Conservation (phyloP, 2,329 filamentous ascomycete species). For the Microcyclosporella mali region DNA sequence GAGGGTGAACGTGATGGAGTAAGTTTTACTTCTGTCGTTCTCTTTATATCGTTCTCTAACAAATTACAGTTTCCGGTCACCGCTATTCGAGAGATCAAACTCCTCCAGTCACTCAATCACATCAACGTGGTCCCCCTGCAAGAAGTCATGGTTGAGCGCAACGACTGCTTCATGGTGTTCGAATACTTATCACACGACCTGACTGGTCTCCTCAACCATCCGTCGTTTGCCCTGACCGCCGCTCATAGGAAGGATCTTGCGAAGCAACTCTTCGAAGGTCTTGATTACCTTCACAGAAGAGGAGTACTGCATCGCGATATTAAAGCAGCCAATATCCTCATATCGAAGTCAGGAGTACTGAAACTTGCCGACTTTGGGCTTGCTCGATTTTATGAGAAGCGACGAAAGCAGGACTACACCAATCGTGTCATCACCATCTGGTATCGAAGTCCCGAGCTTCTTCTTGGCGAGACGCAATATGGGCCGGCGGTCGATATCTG, state of each 20-base stretch:
- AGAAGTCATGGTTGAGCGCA: conserved; percentile 96
- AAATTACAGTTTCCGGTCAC: conserved; percentile 66
- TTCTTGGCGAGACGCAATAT: conserved; percentile 85
- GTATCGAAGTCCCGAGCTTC: conserved; percentile 87
- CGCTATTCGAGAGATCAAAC: conserved; percentile 82
- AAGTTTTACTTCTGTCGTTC: conserved; percentile 23
- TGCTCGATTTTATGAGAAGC: conserved; percentile 92
- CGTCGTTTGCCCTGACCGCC: conserved; percentile 75
- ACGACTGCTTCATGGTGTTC: conserved; percentile 99
- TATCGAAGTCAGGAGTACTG: conserved; percentile 79
- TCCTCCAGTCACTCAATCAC: conserved; percentile 80
- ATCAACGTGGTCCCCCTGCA: conserved; percentile 74
- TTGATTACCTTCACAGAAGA: conserved; percentile 86
- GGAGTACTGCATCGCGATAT: conserved; percentile 97
- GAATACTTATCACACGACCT: conserved; percentile 96
- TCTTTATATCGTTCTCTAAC: conserved; percentile 23
- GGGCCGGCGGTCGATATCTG: conserved; percentile 88
- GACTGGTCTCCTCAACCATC: conserved; percentile 91
- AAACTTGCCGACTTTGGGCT: conserved; percentile 96
- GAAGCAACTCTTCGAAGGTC: conserved; percentile 84
- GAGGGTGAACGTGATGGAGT: conserved; percentile 79
- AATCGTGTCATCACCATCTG: conserved; percentile 99
- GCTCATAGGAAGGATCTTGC: conserved; percentile 90
- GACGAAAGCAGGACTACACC: conserved; percentile 86
- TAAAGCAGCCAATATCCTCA: conserved; percentile 94